Evolutionary conservation across 1,284 basidiomycete genomes (phyloP).

Genomic region (Amylostereum areolatum): DNA sequence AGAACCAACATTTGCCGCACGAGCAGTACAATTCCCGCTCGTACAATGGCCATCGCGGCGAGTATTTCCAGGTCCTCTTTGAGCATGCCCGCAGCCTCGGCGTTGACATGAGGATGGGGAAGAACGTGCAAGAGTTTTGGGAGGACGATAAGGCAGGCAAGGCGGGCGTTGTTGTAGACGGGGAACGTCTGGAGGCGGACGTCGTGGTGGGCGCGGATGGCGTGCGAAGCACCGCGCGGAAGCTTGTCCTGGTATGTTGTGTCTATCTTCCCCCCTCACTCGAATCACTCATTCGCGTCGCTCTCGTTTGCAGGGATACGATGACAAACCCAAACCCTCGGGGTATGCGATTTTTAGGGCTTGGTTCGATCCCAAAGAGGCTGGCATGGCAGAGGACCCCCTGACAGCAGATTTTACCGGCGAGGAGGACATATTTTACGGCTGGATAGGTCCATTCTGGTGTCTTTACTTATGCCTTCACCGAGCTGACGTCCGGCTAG

Average conservation of each 20-base stretch:
- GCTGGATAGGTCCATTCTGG: constrained; percentile 16
- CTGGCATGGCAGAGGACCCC: constrained; percentile 20
- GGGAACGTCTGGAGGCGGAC: constrained; percentile 19
- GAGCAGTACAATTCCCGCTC: constrained; percentile 14
- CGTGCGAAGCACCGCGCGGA: constrained; percentile 19
- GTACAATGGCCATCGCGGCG: constrained; percentile 22
- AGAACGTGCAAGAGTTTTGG: constrained; percentile 20
- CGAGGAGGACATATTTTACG: constrained; percentile 18
- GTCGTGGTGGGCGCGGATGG: constrained; percentile 25
- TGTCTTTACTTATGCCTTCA: too few relatives aligned
- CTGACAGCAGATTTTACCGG: constrained; percentile 16
- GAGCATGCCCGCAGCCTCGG: constrained; percentile 20
- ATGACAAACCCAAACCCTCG: constrained; percentile 22
- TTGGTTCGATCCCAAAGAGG: constrained; percentile 20
- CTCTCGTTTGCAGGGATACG: constrained; percentile 17
- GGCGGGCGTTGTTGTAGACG: constrained; percentile 20
- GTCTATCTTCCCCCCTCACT: too few relatives aligned
- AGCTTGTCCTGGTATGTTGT: constrained; percentile 18
- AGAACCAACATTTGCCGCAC: constrained; percentile 14
- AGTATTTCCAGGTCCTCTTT: constrained; percentile 18
- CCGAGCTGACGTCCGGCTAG: constrained; percentile 8
- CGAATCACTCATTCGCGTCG: not conserved
- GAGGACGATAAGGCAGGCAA: constrained; percentile 14
- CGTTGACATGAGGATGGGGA: constrained; percentile 18
- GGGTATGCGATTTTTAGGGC: constrained; percentile 25